Base-by-base conservation (phyloP, 306 rosid genomes). In the Citrullus amarus region DNA sequence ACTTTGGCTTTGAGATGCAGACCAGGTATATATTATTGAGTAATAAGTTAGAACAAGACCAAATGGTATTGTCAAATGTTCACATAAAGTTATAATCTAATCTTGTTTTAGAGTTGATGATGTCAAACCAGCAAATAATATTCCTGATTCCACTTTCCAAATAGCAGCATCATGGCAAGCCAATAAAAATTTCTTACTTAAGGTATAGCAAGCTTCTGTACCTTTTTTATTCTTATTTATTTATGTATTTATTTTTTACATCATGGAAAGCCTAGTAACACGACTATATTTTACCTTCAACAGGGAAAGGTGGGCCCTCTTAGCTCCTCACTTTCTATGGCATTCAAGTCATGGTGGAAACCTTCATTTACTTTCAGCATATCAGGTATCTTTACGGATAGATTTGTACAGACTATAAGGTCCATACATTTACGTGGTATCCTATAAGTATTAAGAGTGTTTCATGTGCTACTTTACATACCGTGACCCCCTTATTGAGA, bases 111-210 rank as follows among this genome's bases (percentile, higher is more conserved):
- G 98, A 82, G 86, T 94, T 76, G 95, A 89, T 73, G 91, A 89
- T 55, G 84, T 79, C 44, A 59, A 89, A 77, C 77, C 86, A 83
- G 63, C 86, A 82, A 88, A 84, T 57, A 84, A 77, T 74, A 86
- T 84, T 74, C 80, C 90, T 3, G 96, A 88, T 74, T 91, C 96
- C 79, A 88, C 90, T 77, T 95, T 95, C 85, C 99, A 90, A 86
- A 88, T 90, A 57, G 99, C 91, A 13, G 97, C 97, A 75, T 92
- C 99, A 74, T 95, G 99, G 99, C 97, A 92, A 87, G 97, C 99
- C 78, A 95, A 95, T 82, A 92, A 95, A 82, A 95, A 95, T 86
- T 86, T 88, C 78, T 66, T 95, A 87, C 48, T 91, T 75, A 95
- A 95, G 99, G 99, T 95, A 89, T 57, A 8, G 32, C n/a, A 73